Conservation (phyloP, 352 stramenopile genomes). For the Thraustochytrium sp. region DNA sequence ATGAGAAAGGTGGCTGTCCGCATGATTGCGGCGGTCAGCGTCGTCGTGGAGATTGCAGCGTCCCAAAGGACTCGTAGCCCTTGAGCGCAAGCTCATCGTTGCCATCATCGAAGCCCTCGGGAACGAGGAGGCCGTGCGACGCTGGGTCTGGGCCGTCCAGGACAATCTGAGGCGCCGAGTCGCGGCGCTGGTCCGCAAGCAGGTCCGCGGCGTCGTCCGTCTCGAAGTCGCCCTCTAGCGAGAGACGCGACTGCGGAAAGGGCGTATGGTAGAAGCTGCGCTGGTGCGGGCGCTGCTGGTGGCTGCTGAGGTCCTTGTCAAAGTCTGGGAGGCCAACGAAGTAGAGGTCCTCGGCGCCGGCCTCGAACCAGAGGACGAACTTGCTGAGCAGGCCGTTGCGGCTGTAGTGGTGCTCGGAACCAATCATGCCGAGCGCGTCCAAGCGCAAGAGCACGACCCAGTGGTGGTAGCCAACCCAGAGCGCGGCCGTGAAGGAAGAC, state of each 20-base stretch:
- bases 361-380: constrained; percentile 27
- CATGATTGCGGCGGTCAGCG: too few species aligned
- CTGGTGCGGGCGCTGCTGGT: not conserved
- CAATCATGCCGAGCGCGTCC: not conserved
- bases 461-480: constrained; percentile 15
- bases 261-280: not conserved
- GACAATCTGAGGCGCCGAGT: too few species aligned
- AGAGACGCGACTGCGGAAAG: too few species aligned
- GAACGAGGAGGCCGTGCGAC: too few species aligned
- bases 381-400: not conserved
- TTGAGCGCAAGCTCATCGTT: too few species aligned
- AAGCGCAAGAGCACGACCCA: constrained; percentile 19
- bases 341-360: constrained; percentile 9
- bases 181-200: too few species aligned
- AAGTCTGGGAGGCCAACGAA: not conserved
- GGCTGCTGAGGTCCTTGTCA: not conserved
- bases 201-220: too few species aligned
- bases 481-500: not conserved
- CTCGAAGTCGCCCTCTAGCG: too few species aligned
- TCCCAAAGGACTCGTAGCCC: constrained; percentile 1
- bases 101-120: too few species aligned
- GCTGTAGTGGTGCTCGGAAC: not conserved
- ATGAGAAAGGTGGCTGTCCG: too few species aligned
- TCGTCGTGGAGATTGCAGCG: too few species aligned
- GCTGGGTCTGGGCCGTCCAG: not conserved